Conservation (phyloP, 2,329 filamentous ascomycete species). For the Thermomyces lanuginosus region DNA sequence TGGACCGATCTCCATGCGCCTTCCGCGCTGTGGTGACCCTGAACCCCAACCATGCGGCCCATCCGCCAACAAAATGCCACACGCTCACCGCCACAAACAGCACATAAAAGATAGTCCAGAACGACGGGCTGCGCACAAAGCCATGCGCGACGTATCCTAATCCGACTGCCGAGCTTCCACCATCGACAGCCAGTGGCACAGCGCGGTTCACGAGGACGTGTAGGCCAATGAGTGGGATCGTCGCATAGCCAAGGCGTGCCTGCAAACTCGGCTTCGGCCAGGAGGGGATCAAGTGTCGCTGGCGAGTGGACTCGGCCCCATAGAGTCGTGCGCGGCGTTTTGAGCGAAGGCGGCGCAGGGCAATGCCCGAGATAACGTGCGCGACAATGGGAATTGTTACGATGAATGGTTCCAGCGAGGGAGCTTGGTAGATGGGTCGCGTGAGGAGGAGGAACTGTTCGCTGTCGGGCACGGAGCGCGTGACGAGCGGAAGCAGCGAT, state of each 20-base stretch:
- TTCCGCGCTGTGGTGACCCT: slow-evolving; percentile 23
- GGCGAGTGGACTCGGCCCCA: slow-evolving; percentile 46
- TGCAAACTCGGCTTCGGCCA: slow-evolving; percentile 62
- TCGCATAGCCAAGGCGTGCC: slow-evolving; percentile 54
- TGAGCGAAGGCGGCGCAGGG: slow-evolving; percentile 58
- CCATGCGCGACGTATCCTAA: slow-evolving; percentile 73
- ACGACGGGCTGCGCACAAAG: slow-evolving; percentile 52
- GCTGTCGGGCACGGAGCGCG: slow-evolving; percentile 53
- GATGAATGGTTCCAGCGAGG: slow-evolving; percentile 61
- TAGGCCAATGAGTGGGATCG: slow-evolving; percentile 48
- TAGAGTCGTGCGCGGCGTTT: slow-evolving; percentile 57
- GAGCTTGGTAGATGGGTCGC: slow-evolving; percentile 79
- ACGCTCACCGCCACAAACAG: slow-evolving; percentile 51
- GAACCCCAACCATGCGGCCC: slow-evolving; percentile 61
- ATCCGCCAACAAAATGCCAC: slow-evolving; percentile 71
- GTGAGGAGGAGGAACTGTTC: slow-evolving; percentile 83
- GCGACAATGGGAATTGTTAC: slow-evolving; percentile 57
- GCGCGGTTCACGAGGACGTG: slow-evolving; percentile 64
- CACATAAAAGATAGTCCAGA: slow-evolving; percentile 53
- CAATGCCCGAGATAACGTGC: slow-evolving; percentile 63
- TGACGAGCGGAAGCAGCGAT: slow-evolving; percentile 60
- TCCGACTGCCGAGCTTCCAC: slow-evolving; percentile 72
- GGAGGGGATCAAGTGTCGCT: slow-evolving; percentile 28
- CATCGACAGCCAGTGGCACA: slow-evolving; percentile 59
- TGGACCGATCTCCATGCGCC: slow-evolving; percentile 11